phyloP scores from a whole-genome alignment of 1,284 basidiomycete genomes.

The Ceratobasidium theobromae region DNA sequence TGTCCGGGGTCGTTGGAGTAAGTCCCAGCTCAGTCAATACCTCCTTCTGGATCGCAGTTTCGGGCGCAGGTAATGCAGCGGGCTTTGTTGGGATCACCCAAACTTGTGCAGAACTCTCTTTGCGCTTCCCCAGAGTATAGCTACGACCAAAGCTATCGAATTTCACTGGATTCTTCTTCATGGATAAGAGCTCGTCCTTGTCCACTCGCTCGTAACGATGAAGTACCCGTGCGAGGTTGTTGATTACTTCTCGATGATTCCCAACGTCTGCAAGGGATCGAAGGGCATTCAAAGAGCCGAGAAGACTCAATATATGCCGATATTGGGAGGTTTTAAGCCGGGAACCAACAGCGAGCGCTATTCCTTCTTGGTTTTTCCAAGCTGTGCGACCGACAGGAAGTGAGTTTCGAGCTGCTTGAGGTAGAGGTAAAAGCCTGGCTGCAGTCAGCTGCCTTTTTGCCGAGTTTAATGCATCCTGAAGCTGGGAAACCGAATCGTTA shows the following conservation, averaged over 20 bases:
- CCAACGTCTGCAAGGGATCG: conserved; percentile 66
- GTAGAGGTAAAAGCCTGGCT: conserved; percentile 75
- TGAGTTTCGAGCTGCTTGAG: conserved; percentile 50
- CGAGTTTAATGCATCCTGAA: conserved; percentile 65
- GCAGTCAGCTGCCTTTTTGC: conserved; percentile 62
- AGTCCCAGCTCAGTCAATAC: conserved; percentile 32
- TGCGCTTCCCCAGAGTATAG: conserved; percentile 82
- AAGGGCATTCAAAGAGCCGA: conserved; percentile 74
- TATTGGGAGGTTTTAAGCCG: conserved; percentile 74
- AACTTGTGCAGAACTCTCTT: conserved; percentile 83
- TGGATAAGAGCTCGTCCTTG: conserved; percentile 56
- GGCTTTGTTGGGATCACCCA: conserved; percentile 85
- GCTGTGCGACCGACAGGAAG: conserved; percentile 60
- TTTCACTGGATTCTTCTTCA: conserved; percentile 52
- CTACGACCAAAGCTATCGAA: conserved; percentile 76
- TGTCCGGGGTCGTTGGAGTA: conserved; percentile 35
- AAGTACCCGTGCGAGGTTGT: conserved; percentile 57
- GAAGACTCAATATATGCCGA: conserved; percentile 61
- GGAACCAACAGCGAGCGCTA: conserved; percentile 60
- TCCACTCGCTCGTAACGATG: conserved; percentile 63
- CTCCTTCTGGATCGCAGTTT: neutral
- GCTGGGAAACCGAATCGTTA: conserved; percentile 69
- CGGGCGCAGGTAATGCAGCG: conserved; percentile 32
- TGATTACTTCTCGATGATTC: conserved; percentile 60
- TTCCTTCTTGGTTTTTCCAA: conserved; percentile 68